Evolutionary conservation across 2,329 filamentous ascomycete genomes (phyloP).

Genomic region (Fusarium decemcellulare): DNA sequence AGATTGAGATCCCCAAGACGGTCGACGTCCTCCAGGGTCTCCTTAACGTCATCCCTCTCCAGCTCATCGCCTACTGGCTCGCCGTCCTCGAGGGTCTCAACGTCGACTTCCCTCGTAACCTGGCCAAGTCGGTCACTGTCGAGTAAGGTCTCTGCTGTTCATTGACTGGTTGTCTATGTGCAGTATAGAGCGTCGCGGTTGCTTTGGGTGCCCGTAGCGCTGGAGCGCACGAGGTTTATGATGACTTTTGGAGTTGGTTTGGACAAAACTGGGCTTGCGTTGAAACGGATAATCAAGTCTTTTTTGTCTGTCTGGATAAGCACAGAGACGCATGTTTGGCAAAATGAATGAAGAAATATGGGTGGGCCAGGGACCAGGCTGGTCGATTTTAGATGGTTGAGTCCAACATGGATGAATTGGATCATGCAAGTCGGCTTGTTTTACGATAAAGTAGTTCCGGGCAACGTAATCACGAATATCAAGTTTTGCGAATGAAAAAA

Average conservation of each 20-base stretch:
- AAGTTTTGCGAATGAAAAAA: conserved; percentile 23
- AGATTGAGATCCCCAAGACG: conserved; percentile 97
- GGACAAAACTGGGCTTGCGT: conserved; percentile 46
- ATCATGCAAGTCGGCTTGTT: conserved; percentile 33
- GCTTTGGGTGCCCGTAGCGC: conserved; percentile 34
- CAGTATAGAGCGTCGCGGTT: conserved; percentile 38
- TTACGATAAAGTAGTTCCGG: conserved; percentile 37
- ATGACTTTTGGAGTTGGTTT: conserved; percentile 49
- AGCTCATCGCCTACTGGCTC: conserved; percentile 99
- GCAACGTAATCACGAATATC: conserved; percentile 42
- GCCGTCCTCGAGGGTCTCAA: conserved; percentile 96
- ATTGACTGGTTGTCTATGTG: conserved; percentile 34
- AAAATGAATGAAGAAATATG: conserved; percentile 41
- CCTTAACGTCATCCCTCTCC: conserved; percentile 96
- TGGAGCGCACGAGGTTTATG: conserved; percentile 41
- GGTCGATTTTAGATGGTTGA: conserved; percentile 44
- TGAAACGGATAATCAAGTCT: conserved; percentile 39
- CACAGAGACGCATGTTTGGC: conserved; percentile 34
- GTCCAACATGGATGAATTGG: conserved; percentile 27
- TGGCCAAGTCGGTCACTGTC: conserved; percentile 99
- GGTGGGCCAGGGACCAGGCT: conserved; percentile 41
- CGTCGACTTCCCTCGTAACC: conserved; percentile 97
- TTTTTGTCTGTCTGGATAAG: conserved; percentile 43
- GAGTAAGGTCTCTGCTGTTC: conserved; percentile 74
- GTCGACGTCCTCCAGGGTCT: conserved; percentile 97